Evolutionary conservation across 345 rosid genomes (phyloP).

Genomic region (Trapa bicornis): DNA sequence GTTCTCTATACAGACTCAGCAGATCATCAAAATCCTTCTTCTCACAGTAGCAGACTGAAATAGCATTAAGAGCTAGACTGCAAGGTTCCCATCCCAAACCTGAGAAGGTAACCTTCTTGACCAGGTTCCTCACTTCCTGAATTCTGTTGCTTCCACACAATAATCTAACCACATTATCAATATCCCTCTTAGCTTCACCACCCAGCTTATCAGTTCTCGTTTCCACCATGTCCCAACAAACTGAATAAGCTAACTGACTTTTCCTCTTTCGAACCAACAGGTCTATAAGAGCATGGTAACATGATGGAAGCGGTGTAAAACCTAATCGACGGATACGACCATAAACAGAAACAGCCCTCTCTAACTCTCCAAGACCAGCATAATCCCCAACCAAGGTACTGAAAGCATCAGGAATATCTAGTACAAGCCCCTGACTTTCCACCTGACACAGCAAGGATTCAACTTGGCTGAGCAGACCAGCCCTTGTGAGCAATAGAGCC

Average conservation of each 20-base stretch:
- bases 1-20: slow-evolving; percentile 35
- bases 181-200: slow-evolving; percentile 15
- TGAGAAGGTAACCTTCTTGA: slow-evolving; percentile 30
- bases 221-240: slow-evolving; percentile 47
- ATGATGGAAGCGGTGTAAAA: slow-evolving; percentile 29
- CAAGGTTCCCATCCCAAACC: slow-evolving; percentile 33
- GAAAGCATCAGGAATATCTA: slow-evolving; percentile 29
- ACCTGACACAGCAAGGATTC: slow-evolving; percentile 39
- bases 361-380: slow-evolving; percentile 29
- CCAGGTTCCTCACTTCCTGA: slow-evolving; percentile 49
- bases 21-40: slow-evolving; percentile 72
- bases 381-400: slow-evolving; percentile 40
- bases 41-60: slow-evolving; percentile 46
- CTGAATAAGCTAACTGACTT: slow-evolving; percentile 32
- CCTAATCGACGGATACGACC: slow-evolving; percentile 35
- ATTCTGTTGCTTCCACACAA: slow-evolving; percentile 51
- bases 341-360: slow-evolving; percentile 40
- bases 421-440: slow-evolving; percentile 28
- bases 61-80: slow-evolving; percentile 27
- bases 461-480: slow-evolving; percentile 47
- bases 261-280: slow-evolving; percentile 31
- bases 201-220: slow-evolving; percentile 11
- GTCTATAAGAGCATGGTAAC: slow-evolving; percentile 35
- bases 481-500: slow-evolving; percentile 41
- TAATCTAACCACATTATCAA: slow-evolving; percentile 37